Evolutionary conservation across 2,329 filamentous ascomycete species (phyloP).

Genomic region (Sporothrix brunneoviolacea): DNA sequence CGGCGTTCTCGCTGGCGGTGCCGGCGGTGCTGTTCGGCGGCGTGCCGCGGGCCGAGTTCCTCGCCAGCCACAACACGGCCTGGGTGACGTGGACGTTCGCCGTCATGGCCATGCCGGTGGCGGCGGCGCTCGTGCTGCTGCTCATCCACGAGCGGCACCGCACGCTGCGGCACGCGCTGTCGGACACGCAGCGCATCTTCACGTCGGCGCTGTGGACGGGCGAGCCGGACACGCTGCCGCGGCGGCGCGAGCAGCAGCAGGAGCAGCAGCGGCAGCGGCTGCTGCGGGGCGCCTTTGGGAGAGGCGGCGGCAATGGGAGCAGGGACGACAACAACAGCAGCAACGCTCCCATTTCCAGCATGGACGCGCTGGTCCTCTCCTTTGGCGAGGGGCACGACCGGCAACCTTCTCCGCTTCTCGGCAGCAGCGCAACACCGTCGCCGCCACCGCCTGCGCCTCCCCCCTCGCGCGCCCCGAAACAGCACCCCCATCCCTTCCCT

Average conservation of each 20-base stretch:
- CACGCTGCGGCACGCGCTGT: slow-evolving; percentile 52
- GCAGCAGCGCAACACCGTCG: slow-evolving; percentile 32
- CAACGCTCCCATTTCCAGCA: not conserved
- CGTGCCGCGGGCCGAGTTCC: slow-evolving; percentile 42
- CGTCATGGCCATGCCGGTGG: slow-evolving; percentile 63
- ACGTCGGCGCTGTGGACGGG: slow-evolving; percentile 60
- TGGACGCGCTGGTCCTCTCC: not conserved
- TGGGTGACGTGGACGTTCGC: slow-evolving; percentile 66
- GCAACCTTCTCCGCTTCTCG: slow-evolving; percentile 22
- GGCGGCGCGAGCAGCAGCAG: slow-evolving; percentile 14
- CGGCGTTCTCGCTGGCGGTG: slow-evolving; percentile 49
- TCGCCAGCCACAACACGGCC: slow-evolving; percentile 57
- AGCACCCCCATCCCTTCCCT: slow-evolving; percentile 14
- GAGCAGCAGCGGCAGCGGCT: not conserved
- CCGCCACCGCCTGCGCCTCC: not conserved
- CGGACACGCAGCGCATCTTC: slow-evolving; percentile 62
- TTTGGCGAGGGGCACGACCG: not conserved
- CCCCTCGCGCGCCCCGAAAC: slow-evolving; percentile 17
- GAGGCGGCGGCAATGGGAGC: not conserved
- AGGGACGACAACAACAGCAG: not conserved
- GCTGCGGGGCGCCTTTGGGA: not conserved
- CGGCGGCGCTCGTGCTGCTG: slow-evolving; percentile 57
- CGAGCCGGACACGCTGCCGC: slow-evolving; percentile 42
- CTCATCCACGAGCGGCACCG: slow-evolving; percentile 59
- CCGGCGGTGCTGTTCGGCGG: slow-evolving; percentile 54